Conservation (phyloP, 331 rosid species). For the Quercus lobata region DNA sequence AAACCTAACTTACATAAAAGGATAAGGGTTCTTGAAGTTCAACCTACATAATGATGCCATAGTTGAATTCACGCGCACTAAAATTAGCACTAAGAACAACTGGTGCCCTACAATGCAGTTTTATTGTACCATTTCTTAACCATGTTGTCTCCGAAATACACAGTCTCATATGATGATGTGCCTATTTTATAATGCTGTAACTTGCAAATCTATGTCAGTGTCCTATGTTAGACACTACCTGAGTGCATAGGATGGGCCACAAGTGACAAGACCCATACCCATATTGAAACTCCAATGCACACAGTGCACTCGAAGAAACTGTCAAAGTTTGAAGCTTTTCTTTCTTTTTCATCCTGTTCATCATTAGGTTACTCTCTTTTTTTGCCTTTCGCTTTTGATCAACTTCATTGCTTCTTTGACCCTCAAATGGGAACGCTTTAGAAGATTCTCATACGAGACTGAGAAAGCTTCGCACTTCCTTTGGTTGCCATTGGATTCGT, state of each 20-base stretch:
- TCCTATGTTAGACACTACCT: background rate
- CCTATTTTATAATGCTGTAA: too few species aligned
- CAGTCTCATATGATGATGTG: too few species aligned
- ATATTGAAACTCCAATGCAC: background rate
- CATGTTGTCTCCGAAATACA: too few species aligned
- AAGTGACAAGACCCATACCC: background rate
- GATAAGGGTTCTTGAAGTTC: too few species aligned
- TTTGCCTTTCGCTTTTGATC: background rate
- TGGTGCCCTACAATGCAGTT: too few species aligned
- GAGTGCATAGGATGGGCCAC: background rate
- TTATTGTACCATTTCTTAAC: too few species aligned
- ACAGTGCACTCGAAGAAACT: background rate
- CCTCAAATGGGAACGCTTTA: constrained; percentile 1
- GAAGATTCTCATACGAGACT: constrained; percentile 30
- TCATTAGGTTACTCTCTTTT: constrained; percentile 17
- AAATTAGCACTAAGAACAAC: too few species aligned
- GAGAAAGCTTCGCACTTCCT: constrained; percentile 13
- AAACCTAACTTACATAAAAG: too few species aligned
- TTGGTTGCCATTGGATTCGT: constrained; percentile 29
- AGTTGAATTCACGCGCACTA: too few species aligned
- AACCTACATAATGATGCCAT: too few species aligned
- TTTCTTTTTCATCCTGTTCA: background rate
- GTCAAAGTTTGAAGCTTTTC: constrained; percentile 29
- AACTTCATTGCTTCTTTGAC: constrained; percentile 17
- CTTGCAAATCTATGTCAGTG: background rate